Base-by-base conservation (phyloP, 2,329 filamentous ascomycete species). In the Neofusicoccum laricinum region DNA sequence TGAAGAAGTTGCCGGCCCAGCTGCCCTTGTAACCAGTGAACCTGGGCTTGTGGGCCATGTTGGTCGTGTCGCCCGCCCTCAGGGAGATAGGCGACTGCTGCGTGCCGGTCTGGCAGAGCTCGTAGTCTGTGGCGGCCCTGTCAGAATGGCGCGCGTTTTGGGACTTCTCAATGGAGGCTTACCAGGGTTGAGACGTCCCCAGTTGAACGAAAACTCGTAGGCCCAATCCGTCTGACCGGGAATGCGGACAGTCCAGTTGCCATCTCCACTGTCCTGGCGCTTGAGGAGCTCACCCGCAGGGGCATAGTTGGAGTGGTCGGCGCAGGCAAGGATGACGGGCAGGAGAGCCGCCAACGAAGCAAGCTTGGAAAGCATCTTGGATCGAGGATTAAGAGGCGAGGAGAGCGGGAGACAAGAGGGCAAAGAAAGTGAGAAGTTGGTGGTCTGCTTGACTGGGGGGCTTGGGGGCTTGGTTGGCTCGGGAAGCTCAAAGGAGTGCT, bases 41-140 rank as follows among this genome's bases (percentile, higher is more conserved):
- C 15, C 51, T 69, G 4, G 79, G 75, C 1, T 71, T 71, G 68
- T 82, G 80, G 30, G 72, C 73, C 19, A 70, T 66, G 2, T 80
- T 76, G 4, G 82, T 73, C 7, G 80, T 80, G 63, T 78, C 72
- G 21, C 71, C 69, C 34, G 79, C 71, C 8, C 69, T 72, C 7
- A 84, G 76, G 0, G 76, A 72, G 59, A 85, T 84, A 6, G 82
- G 82, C 0, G 81, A 80, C 69, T 84, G 82, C 64, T 81, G 78
- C 0, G 80, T 82, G 40, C 82, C 82, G 15, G 77, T 80, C 67
- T 84, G 82, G 73, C 82, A 84, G 19, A 78, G 71, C 5, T 72
- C 69, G 67, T 82, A 82, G 48, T 75, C 77, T 74, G 66, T 6
- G 15, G 11, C 43, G 12, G 25, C 34, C 21, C 10, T n/a, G 45